Base-by-base conservation (phyloP, 2,329 filamentous ascomycete species). In the Pseudopithomyces chartarum region DNA sequence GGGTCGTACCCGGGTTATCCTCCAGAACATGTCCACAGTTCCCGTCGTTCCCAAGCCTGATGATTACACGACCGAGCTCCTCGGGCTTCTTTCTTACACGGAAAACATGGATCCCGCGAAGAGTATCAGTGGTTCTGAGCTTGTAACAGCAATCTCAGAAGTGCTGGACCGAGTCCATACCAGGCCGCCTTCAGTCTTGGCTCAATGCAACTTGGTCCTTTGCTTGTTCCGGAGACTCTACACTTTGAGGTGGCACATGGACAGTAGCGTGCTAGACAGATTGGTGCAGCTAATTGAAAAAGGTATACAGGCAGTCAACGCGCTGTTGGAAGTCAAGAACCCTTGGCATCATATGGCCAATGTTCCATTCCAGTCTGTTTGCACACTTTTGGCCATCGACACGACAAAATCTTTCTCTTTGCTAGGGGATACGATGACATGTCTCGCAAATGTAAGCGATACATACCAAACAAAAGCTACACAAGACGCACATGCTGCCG, bases 311-410 rank as follows among this genome's bases (percentile, higher is more conserved):
- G 81, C 81, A 0, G 81, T 84, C 0, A 75, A 78, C 6, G 69
- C 68, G 6, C 80, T 85, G 65, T 72, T 82, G 0, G 73, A 76
- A 2, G 68, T 71, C 10, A 73, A 75, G 12, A 74, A 76, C 2
- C 84, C 84, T 0, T 87, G 84, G 84, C 85, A 86, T 61, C 84
- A 87, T 55, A 79, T 84, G 44, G 83, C 82, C 26, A 86, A 87
- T 47, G 81, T 86, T 0, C 84, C 84, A 0, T 87, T 87, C 58
- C 84, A 86, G 52, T 79, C 84, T 0, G 77, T 86, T 29, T 86
- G 84, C 56, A 76, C 84, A 0, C 70, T 86, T 5, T 73, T 87
- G 1, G 82, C 82, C 0, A 83, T 86, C 47, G 84, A 87, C 49
- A 84, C 76, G 0, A 76, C 76, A 0, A 74, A 82, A 0, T 81